phyloP scores from a whole-genome alignment of 192 early-diverging fungal species.

The Chytriomyces sp. region DNA sequence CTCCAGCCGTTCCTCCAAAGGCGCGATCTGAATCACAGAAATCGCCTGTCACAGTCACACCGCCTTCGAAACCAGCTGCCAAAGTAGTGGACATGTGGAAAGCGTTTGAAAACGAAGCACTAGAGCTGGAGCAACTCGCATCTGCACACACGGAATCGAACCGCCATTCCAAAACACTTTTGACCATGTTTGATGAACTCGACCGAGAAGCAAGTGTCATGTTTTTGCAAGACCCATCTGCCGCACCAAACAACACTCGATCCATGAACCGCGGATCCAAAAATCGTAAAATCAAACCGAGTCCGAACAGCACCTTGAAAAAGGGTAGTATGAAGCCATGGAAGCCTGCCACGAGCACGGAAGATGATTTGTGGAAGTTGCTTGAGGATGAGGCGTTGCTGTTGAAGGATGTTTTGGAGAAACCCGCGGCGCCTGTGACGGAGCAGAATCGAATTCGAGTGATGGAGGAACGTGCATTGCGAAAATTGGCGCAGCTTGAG shows the following conservation, averaged over 20 bases:
- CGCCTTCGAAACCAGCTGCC: not conserved
- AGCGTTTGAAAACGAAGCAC: not conserved
- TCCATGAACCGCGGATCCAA: not conserved
- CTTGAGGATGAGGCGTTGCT: constrained; percentile 12
- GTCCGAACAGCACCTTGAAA: not conserved
- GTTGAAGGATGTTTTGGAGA: constrained; percentile 9
- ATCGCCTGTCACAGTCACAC: not conserved
- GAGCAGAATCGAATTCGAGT: not conserved
- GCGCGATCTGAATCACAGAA: not conserved
- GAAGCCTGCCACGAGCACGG: not conserved
- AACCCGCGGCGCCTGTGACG: not conserved
- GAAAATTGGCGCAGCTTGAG: constrained; percentile 15
- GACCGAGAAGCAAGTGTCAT: constrained; percentile 10
- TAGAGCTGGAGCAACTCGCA: not conserved
- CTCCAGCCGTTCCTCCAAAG: not conserved
- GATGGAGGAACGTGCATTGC: constrained; percentile 13
- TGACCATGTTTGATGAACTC: constrained; percentile 16
- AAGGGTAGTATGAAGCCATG: constrained; percentile 9
- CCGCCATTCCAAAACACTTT: not conserved
- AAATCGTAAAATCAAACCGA: not conserved
- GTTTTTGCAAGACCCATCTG: not conserved
- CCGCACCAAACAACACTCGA: not conserved
- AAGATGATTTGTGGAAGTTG: constrained; percentile 21
- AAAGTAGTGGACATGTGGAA: constrained; percentile 4
- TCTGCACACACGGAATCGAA: not conserved